Base-by-base conservation (phyloP, 148 eudicot genomes). In the Rhododendron molle region DNA sequence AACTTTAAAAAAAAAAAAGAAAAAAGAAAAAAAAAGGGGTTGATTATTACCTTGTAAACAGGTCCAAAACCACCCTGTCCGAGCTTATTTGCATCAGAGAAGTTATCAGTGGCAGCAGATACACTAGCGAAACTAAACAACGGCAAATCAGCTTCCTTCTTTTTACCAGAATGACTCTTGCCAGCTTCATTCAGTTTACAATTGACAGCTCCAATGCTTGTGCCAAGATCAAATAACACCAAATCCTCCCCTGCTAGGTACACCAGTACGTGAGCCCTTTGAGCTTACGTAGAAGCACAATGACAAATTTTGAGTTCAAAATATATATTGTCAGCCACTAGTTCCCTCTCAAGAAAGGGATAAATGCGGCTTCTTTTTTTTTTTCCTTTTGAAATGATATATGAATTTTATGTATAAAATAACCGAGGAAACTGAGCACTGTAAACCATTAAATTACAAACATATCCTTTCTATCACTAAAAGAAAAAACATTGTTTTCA, bases 1-100 rank as follows among this genome's bases (percentile, higher is more conserved):
- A 47, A 40, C 43, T 40, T 40, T 5, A 6, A 40, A 40, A 40
- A 40, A 40, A 4, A 38, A 38, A 3, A 38, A 3, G 0, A 4
- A 38, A 38, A 3, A 38, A 3, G 0, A 40, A 40, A 40, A 40
- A 40, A 40, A 40, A 40, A 40, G 7, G 43, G 0, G 43, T 40
- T 40, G 43, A 40, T 40, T 40, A 40, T 40, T 40, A 40, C 81
- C 81, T 47, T 26, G 81, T 79, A 79, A 79, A 79, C 81, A 4
- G 81, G 60, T n/a, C 81, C 54, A 36, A 79, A 79, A 14, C 60
- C 81, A n/a, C 81, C 81, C 36, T 46, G 38, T 79, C 81, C 58
- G 0, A 79, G 60, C 81, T 46, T 47, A 28, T 79, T 79, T 79
- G 81, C 58, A 26, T 47, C 21, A 26, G 81, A 79, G 13, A 79